phyloP scores from a whole-genome alignment of 805 yeast genomes.

The Diddensiella transvaalensis region DNA sequence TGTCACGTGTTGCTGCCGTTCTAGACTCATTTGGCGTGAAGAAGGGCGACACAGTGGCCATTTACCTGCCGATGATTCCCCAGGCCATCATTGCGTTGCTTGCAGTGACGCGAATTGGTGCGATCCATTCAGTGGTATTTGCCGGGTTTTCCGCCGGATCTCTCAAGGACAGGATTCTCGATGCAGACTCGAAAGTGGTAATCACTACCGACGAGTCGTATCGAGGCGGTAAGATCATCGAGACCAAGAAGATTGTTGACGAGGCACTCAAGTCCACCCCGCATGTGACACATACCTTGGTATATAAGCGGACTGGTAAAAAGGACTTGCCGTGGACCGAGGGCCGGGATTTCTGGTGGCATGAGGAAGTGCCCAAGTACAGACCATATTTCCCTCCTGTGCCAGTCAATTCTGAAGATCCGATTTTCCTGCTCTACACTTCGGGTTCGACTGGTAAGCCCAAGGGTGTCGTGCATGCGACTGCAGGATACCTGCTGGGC shows the following conservation, averaged over 20 bases:
- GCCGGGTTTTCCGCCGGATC: slow-evolving; percentile 97
- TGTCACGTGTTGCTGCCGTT: slow-evolving; percentile 82
- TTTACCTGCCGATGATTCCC: slow-evolving; percentile 96
- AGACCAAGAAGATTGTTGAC: slow-evolving; percentile 91
- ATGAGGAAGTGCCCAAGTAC: slow-evolving; percentile 76
- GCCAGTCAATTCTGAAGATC: slow-evolving; percentile 89
- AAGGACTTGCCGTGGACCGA: slow-evolving; percentile 59
- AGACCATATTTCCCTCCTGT: slow-evolving; percentile 84
- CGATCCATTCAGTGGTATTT: slow-evolving; percentile 91
- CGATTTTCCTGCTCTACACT: slow-evolving; percentile 89
- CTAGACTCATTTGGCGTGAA: slow-evolving; percentile 79
- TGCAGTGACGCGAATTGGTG: slow-evolving; percentile 92
- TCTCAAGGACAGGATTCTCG: slow-evolving; percentile 80
- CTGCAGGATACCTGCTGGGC: slow-evolving; percentile 92
- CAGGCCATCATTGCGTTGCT: slow-evolving; percentile 92
- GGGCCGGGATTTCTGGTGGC: slow-evolving; percentile 94
- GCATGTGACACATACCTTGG: slow-evolving; percentile 74
- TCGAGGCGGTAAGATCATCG: slow-evolving; percentile 91
- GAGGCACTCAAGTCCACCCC: slow-evolving; percentile 78
- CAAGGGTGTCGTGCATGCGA: slow-evolving; percentile 93
- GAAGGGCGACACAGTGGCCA: slow-evolving; percentile 95
- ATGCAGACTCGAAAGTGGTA: slow-evolving; percentile 79
- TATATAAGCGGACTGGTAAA: slow-evolving; percentile 82
- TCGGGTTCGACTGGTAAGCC: slow-evolving; percentile 98
- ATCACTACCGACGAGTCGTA: slow-evolving; percentile 94